Conservation (phyloP, 2,329 filamentous ascomycete species). For the Chaetomium globosum region DNA sequence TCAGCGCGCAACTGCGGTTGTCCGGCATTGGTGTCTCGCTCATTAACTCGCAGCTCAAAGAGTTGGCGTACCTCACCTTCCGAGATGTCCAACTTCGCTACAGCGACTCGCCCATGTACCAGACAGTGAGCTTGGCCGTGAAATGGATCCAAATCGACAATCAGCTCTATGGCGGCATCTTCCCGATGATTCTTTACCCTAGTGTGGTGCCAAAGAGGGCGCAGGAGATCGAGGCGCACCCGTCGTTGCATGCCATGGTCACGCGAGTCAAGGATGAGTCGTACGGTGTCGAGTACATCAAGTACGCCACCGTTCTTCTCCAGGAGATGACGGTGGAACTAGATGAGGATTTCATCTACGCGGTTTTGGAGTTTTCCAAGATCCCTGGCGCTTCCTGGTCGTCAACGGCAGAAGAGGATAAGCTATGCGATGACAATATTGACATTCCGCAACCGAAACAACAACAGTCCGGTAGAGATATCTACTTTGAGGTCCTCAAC, state of each 20-base stretch:
- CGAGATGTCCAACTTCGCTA: slow-evolving; percentile 89
- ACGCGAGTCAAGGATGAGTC: slow-evolving; percentile 97
- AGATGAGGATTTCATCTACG: slow-evolving; percentile 97
- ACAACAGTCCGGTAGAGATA: slow-evolving; percentile 83
- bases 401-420: slow-evolving; percentile 74
- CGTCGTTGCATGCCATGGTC: slow-evolving; percentile 87
- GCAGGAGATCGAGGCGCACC: slow-evolving; percentile 93
- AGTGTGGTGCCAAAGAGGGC: slow-evolving; percentile 97
- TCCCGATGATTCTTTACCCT: slow-evolving; percentile 94
- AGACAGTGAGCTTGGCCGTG: slow-evolving; percentile 85
- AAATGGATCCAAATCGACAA: slow-evolving; percentile 99
- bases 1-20: slow-evolving; percentile 84
- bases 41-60: slow-evolving; percentile 87
- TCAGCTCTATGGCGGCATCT: slow-evolving; percentile 95
- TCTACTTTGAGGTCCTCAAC: slow-evolving; percentile 97
- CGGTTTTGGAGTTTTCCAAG: slow-evolving; percentile 91
- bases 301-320: slow-evolving; percentile 89
- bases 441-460: slow-evolving; percentile 91
- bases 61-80: slow-evolving; percentile 91
- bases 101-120: slow-evolving; percentile 89
- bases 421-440: slow-evolving; percentile 83
- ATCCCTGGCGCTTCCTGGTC: slow-evolving; percentile 88
- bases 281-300: slow-evolving; percentile 96
- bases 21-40: slow-evolving; percentile 91
- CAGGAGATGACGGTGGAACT: slow-evolving; percentile 99